phyloP scores from a whole-genome alignment of 2,329 filamentous ascomycete species.

The Lasiodiplodia gonubiensis region DNA sequence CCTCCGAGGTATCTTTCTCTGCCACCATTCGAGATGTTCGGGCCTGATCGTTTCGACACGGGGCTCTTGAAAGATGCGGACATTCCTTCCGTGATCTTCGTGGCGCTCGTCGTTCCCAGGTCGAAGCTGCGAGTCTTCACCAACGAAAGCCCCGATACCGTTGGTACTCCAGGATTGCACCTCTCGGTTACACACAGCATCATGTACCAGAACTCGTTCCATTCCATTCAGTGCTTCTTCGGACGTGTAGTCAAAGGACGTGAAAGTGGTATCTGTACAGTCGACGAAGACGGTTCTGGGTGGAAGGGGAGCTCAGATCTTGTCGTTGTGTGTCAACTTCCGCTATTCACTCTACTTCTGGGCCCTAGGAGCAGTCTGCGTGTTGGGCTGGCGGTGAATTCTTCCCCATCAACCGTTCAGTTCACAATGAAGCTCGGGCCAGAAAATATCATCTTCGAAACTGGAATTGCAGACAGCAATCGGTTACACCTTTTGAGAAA shows the following conservation, averaged over 20 bases:
- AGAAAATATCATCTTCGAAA: constrained; percentile 3
- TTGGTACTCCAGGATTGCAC: not conserved
- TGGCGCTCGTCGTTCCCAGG: constrained; percentile 5
- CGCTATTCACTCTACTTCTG: constrained; percentile 7
- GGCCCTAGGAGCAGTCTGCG: not conserved
- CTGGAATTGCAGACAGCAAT: not conserved
- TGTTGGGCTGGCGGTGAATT: constrained; percentile 2
- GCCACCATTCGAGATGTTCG: not conserved
- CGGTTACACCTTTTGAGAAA: not conserved
- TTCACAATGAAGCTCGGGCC: constrained; percentile 9
- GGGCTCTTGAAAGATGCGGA: not conserved
- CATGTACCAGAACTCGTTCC: not conserved
- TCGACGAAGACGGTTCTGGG: constrained; percentile 1
- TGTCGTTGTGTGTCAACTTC: constrained; percentile 2
- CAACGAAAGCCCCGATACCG: not conserved
- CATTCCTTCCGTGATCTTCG: not conserved
- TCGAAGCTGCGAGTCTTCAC: constrained; percentile 15
- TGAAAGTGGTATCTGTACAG: not conserved
- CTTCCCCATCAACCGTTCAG: not conserved
- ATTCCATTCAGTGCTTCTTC: constrained; percentile 20
- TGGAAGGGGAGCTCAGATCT: constrained; percentile 13
- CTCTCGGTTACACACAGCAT: not conserved
- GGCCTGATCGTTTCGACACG: not conserved
- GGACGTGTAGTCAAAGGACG: not conserved
- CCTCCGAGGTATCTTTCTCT: not conserved